Evolutionary conservation across 2,329 filamentous ascomycete genomes (phyloP), one percentile per base, ranked within the genome.

Genomic region (Onygena corvina): DNA sequence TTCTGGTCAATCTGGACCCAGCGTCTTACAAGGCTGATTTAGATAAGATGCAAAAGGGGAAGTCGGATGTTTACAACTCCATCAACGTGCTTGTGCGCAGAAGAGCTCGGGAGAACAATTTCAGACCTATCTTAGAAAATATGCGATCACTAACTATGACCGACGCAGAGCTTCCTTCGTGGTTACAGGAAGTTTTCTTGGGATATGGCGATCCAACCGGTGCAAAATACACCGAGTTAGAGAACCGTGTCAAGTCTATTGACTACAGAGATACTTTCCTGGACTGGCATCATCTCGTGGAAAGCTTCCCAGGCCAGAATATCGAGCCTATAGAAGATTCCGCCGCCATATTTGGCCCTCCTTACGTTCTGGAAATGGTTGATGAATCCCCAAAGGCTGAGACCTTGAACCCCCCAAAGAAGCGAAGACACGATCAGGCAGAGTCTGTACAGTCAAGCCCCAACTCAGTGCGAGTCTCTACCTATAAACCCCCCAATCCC

Each of bases 171-270:
- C 74, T 96, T 48, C 88, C 92, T 11, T 78, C 82, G 1, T 98
- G 92, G 92, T 74, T 98, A 36, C 87, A 94, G 60, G 92, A 96
- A 57, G 90, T 96, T 7, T 98, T 96, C 65, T 72, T 98, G n/a
- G 92, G 92, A 2, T 96, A 94, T 64, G 92, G 92, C 42, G 89
- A 98, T 65, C 90, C 92, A 51, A 78, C 86, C 25, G 83, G 85
- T 51, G 92, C 92, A 29, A 84, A 80, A 18, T 94, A 94, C 68
- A 87, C 85, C 54, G 82, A 87, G 46, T 70, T 98, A 12, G 70
- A 84, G 1, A 92, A 87, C 63, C 77, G 81, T 51, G 73, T 94
- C 54, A 80, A 80, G 59, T 85, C 77, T 49, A 72, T 98, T 48
- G 88, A 98, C 64, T 95, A 88, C 63, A 77, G 88, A 49, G 93